Base-by-base conservation (phyloP, 2,329 filamentous ascomycete genomes). In the Coniochaeta pulveracea region DNA sequence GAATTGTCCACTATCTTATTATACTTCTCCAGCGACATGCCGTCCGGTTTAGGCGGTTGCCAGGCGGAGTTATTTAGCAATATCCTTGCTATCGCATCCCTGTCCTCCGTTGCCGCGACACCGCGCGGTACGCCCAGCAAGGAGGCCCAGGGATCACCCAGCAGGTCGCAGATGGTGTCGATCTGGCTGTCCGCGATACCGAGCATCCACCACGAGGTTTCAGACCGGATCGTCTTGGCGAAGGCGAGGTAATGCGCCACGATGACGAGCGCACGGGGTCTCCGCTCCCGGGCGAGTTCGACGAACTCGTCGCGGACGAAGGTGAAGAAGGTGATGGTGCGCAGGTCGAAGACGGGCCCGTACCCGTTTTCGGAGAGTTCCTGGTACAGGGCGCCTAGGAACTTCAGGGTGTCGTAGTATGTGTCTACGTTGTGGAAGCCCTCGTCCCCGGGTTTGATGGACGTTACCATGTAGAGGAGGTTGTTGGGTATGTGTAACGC, bases 171-270 rank as follows among this genome's bases (percentile, higher is more conserved):
- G 18, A 73, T 63, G 36, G 66, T 58, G 5, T 41, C 43, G 8
- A 72, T 56, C 37, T 69, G 60, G 11, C 57, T 58, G 24, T 66
- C 50, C 3, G 57, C 56, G 14, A 75, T 57, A 15, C 57, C 61
- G 3, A 42, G 36, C 34, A 68, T 49, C 69, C 69, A 75, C 70
- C 70, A 75, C 4, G 64, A 41, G 1, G 40, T 39, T 3, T 40
- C 34, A n/a, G n/a, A n/a, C n/a, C n/a, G n/a, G 9, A 54, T 49
- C 2, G 68, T 34, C 45, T 69, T 72, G 33, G 61, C 46, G 35
- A 74, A 73, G 28, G 57, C 55, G 5, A 68, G 53, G 37, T 70
- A 71, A 41, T 74, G 55, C 2, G 66, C 67, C 9, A 75, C 33
- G 23, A 74, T 66, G 33, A 73, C 40, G 0, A 74, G 51, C 3